These are phyloP conservation scores for Fusarium stilboides DNA, from an alignment of 2,329 filamentous ascomycete genomes.

Conservation along the genomic window DNA sequence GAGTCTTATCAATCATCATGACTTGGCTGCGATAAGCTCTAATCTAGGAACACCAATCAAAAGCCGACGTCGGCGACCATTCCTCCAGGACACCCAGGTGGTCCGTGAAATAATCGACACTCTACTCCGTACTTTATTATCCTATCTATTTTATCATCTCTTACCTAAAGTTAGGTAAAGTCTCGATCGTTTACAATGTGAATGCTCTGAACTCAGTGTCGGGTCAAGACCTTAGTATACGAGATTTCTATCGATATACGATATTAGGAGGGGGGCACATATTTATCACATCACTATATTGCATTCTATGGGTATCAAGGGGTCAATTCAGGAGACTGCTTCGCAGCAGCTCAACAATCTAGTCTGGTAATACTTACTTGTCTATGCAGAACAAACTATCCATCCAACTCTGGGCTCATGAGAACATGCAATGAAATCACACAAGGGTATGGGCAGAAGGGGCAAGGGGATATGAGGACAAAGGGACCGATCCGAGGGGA, in stretches of 20 bases:
- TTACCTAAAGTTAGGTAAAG: too few relatives aligned
- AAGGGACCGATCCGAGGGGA: background rate
- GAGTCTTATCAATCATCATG: conserved; percentile 26
- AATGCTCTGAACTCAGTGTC: background rate
- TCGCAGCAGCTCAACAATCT: background rate
- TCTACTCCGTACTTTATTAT: too few relatives aligned
- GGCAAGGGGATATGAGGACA: too few relatives aligned
- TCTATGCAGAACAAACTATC: background rate
- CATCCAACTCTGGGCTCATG: background rate
- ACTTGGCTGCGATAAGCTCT: conserved; percentile 19
- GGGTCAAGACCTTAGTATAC: background rate
- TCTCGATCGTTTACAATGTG: too few relatives aligned
- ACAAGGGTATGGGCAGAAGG: background rate
- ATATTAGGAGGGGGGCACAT: too few relatives aligned
- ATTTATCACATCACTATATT: too few relatives aligned
- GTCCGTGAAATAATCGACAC: too few relatives aligned
- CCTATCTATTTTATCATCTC: too few relatives aligned
- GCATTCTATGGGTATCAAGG: background rate
- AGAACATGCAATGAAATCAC: background rate
- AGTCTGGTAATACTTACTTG: background rate
- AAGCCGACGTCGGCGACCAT: conserved; percentile 20
- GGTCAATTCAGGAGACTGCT: background rate
- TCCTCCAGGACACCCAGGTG: too few relatives aligned
- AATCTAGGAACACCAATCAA: conserved; percentile 14
- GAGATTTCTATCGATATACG: conserved; percentile 13